A percentile compares a stretch with the other conserved stretches of the same genome.
Conservation (phyloP, 2,329 filamentous ascomycete species). For the Ceratocystis ficicola region DNA sequence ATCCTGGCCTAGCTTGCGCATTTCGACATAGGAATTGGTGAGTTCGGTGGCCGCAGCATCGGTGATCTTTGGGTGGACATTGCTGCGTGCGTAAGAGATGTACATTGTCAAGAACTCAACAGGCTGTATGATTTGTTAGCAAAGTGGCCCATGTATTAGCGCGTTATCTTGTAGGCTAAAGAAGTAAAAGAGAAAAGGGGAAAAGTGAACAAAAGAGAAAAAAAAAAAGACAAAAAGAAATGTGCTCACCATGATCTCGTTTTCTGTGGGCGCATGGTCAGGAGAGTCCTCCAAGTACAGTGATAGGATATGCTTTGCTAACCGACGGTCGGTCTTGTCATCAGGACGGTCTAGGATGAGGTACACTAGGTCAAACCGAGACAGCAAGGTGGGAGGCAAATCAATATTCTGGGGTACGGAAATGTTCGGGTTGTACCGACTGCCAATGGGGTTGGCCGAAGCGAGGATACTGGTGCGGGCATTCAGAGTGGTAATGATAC, state of each 20-base stretch:
- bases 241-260: constrained; percentile 65
- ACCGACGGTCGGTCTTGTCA: constrained; percentile 72
- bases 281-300: constrained; percentile 96
- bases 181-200: background rate
- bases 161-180: no score
- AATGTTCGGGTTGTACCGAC: constrained; percentile 90
- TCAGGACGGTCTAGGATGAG: constrained; percentile 89
- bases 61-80: constrained; percentile 72
- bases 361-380: constrained; percentile 93
- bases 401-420: constrained; percentile 98
- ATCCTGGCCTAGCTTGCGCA: constrained; percentile 85
- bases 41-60: constrained; percentile 71
- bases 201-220: background rate
- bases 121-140: constrained; percentile 40
- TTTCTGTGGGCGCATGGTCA: constrained; percentile 59
- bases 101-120: constrained; percentile 93
- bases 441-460: constrained; percentile 94
- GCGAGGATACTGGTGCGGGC: constrained; percentile 90
- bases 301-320: constrained; percentile 84
- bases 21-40: constrained; percentile 77
- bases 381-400: constrained; percentile 83
- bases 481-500: constrained; percentile 93
- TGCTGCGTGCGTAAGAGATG: constrained; percentile 86
- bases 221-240: background rate
- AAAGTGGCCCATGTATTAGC: background rate